These are phyloP conservation scores for Beauveria pseudobassiana DNA, from an alignment of 2,329 filamentous ascomycete species.

Conservation along the genomic window DNA sequence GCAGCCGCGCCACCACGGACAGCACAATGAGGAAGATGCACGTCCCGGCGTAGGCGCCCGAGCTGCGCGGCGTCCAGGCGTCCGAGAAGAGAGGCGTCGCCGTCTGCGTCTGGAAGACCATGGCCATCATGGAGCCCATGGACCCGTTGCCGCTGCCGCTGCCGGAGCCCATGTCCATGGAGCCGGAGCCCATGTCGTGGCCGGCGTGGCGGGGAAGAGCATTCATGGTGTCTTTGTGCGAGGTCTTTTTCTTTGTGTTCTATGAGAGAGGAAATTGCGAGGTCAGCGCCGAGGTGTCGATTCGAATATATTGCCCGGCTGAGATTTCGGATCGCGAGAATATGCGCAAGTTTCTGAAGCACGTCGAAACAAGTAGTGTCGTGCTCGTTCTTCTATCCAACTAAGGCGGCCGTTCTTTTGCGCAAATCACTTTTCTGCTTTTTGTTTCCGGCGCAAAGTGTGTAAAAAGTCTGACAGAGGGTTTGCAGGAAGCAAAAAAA, in stretches of 20 bases:
- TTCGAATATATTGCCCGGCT: neutral
- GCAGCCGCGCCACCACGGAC: constrained; percentile 57
- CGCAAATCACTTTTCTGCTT: neutral
- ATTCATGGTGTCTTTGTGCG: neutral
- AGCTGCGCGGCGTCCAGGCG: constrained; percentile 64
- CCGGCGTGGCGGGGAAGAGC: constrained; percentile 2
- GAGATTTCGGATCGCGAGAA: neutral
- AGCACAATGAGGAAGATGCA: constrained; percentile 87
- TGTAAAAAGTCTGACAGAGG: neutral
- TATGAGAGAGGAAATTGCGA: neutral
- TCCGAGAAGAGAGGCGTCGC: constrained; percentile 49
- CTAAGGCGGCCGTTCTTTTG: neutral
- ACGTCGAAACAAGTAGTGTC: neutral
- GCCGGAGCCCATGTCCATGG: constrained; percentile 7
- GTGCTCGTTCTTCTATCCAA: neutral
- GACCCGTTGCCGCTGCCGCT: neutral
- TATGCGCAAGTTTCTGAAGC: neutral
- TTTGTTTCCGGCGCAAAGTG: neutral
- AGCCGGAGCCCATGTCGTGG: constrained; percentile 1
- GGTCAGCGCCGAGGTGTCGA: neutral
- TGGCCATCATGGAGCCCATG: constrained; percentile 23
- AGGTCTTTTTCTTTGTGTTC: neutral
- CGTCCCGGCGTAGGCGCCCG: constrained; percentile 73
- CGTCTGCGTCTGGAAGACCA: constrained; percentile 53
- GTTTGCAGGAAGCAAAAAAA: neutral